Evolutionary conservation across 441 rosid species (phyloP).

Genomic region (Viola pubescens): DNA sequence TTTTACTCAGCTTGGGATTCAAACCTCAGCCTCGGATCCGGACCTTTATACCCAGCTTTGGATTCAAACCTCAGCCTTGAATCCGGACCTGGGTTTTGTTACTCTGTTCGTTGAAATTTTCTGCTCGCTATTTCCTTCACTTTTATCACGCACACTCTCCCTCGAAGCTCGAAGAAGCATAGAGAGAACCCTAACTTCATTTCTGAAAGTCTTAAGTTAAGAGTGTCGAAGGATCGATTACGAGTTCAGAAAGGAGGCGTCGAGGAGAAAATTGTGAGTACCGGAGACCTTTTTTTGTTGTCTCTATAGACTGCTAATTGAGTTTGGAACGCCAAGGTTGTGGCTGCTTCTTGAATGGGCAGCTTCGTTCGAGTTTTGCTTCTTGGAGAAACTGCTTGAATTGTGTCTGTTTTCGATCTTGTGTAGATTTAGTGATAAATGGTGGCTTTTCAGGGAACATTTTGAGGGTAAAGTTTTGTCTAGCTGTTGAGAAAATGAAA

Average conservation of each 20-base stretch:
- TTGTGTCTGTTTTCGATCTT: conserved; percentile 24
- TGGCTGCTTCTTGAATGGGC: not conserved
- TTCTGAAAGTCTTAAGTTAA: conserved; percentile 6
- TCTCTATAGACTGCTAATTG: conserved; percentile 22
- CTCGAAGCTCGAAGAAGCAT: conserved; percentile 9
- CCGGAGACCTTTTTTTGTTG: conserved; percentile 26
- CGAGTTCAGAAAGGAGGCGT: conserved; percentile 23
- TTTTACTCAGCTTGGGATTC: conserved; percentile 21
- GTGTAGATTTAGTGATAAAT: conserved; percentile 9
- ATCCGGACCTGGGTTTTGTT: conserved; percentile 39
- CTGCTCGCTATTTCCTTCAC: conserved; percentile 38
- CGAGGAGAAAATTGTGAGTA: conserved; percentile 11
- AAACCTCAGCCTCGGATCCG: conserved; percentile 34
- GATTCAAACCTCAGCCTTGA: conserved; percentile 28
- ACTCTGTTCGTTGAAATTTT: conserved; percentile 63
- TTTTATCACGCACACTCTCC: conserved; percentile 34
- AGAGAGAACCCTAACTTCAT: not conserved
- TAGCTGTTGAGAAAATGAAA: not conserved
- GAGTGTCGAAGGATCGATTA: conserved; percentile 27
- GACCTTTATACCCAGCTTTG: conserved; percentile 19
- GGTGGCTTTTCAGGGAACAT: conserved; percentile 10
- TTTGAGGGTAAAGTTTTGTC: conserved; percentile 4
- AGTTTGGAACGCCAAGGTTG: too few relatives aligned
- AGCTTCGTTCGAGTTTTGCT: not conserved
- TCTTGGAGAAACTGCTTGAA: not conserved